Conservation (phyloP, 306 rosid genomes). For the Prunus persica region Prunus_persica_NCBIv2 NC_034011.1:7173501-7174000, state of each 20-base stretch:
- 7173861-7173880: background rate
- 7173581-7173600: background rate
- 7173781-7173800: background rate
- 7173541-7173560: background rate
- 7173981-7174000: conserved; percentile 81
- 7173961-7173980: conserved; percentile 84
- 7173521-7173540: background rate
- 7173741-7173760: background rate
- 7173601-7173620: background rate
- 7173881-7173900: background rate
- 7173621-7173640: background rate
- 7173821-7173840: background rate
- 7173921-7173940: conserved; percentile 71
- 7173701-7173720: background rate
- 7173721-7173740: background rate
- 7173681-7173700: background rate
- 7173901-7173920: background rate
- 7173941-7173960: conserved; percentile 88
- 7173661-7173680: background rate
- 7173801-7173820: background rate
- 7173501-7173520: background rate
- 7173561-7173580: background rate
- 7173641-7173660: background rate
- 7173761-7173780: background rate
- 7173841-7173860: background rate